Conservation (phyloP, 306 rosid species). For the Fragaria vesca region DNA sequence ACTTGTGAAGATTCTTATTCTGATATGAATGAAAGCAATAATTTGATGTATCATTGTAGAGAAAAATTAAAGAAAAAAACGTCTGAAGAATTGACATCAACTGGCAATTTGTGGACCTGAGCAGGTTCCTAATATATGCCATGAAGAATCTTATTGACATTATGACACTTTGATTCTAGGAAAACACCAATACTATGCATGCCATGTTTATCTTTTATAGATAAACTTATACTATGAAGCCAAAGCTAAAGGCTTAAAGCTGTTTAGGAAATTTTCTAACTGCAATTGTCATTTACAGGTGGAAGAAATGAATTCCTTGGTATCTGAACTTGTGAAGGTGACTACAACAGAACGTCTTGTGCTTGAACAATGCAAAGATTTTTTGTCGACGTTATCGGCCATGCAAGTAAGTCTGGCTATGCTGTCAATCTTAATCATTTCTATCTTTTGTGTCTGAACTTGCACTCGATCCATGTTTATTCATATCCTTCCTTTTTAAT, state of each 20-base stretch:
- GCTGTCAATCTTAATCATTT: neutral
- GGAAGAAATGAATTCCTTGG: slow-evolving; percentile 78
- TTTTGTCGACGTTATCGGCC: slow-evolving; percentile 70
- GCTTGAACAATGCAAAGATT: slow-evolving; percentile 81
- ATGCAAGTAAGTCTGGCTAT: slow-evolving; percentile 58
- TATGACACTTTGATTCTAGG: neutral
- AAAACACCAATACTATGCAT: neutral
- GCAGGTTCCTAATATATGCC: neutral
- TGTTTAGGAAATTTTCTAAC: slow-evolving; percentile 24
- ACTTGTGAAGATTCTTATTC: neutral
- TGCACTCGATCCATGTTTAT: slow-evolving; percentile 13
- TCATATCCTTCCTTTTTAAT: slow-evolving; percentile 17
- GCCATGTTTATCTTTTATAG: neutral
- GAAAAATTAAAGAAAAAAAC: neutral
- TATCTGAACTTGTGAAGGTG: slow-evolving; percentile 74
- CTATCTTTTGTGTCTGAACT: neutral
- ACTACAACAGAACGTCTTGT: slow-evolving; percentile 66
- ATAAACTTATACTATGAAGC: neutral
- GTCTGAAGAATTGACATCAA: neutral
- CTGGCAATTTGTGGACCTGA: neutral
- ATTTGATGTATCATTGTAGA: neutral
- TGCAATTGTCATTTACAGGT: slow-evolving; percentile 45
- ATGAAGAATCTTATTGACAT: neutral
- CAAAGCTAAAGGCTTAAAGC: neutral
- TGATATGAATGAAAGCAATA: neutral